A percentile compares a stretch with the other conserved stretches of the same genome.
These are phyloP conservation scores for Brassica nigra DNA, from an alignment of 345 rosid genomes.

Conservation along the genomic window DNA sequence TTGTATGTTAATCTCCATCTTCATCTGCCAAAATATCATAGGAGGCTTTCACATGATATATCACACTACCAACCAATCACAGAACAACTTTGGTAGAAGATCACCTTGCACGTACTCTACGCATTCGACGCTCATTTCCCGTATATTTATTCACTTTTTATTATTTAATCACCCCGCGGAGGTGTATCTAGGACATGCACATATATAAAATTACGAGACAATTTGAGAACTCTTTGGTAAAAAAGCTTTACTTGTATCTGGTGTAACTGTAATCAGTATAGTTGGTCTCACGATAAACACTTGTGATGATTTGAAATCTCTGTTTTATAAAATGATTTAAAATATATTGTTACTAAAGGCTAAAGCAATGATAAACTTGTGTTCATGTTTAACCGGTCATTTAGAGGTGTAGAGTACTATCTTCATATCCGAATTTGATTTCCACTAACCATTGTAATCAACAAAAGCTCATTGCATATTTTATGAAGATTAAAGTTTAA, in stretches of 20 bases:
- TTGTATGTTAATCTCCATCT: not conserved
- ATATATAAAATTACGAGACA: not conserved
- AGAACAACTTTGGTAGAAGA: conserved; percentile 10
- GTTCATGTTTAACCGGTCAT: not conserved
- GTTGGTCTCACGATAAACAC: not conserved
- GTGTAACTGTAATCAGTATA: not conserved
- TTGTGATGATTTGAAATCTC: no score
- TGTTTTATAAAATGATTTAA: no score
- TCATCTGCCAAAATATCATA: not conserved
- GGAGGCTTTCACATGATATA: conserved; percentile 32
- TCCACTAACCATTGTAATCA: conserved; percentile 4
- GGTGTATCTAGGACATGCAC: not conserved
- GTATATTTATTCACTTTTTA: not conserved
- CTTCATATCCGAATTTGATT: not conserved
- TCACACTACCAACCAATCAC: conserved; percentile 34
- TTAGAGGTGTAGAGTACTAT: not conserved
- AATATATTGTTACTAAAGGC: no score
- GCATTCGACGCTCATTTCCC: conserved; percentile 7
- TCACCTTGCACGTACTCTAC: conserved; percentile 29
- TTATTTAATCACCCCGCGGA: not conserved
- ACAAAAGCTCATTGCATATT: not conserved
- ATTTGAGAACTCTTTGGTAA: not conserved
- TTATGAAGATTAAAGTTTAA: not conserved
- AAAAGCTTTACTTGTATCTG: not conserved
- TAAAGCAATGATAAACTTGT: not conserved